Percentiles rank a stretch among this genome's conserved stretches.
Conservation (phyloP, 2,329 filamentous ascomycete species). For the Phialemonium atrogriseum region DNA sequence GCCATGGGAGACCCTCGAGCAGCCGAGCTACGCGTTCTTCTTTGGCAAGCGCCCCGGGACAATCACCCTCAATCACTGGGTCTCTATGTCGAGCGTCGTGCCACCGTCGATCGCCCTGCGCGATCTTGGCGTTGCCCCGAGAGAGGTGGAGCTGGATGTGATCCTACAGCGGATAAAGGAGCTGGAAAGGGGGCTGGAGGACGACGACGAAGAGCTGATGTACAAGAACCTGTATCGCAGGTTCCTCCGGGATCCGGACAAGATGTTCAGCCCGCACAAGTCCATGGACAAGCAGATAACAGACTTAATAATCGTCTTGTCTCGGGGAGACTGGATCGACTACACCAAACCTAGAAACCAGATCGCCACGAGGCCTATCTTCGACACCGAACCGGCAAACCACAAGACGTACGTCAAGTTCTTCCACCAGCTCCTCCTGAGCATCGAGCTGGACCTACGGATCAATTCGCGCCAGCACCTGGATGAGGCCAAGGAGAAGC, state of each 20-base stretch:
- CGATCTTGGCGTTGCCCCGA: constrained; percentile 50
- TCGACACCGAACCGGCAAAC: constrained; percentile 48
- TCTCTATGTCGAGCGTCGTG: constrained; percentile 46
- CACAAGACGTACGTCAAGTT: constrained; percentile 54
- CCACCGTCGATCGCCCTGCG: constrained; percentile 49
- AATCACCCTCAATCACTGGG: constrained; percentile 64
- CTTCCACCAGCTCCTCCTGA: constrained; percentile 69
- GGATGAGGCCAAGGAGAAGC: constrained; percentile 55
- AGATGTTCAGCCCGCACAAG: constrained; percentile 49
- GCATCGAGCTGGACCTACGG: constrained; percentile 62
- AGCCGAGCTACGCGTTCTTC: constrained; percentile 62
- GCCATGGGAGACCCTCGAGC: constrained; percentile 66
- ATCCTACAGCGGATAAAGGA: constrained; percentile 53
- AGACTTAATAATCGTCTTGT: constrained; percentile 62
- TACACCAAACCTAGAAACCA: constrained; percentile 64
- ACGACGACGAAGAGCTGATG: constrained; percentile 48
- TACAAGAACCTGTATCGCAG: constrained; percentile 59
- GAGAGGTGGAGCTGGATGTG: constrained; percentile 48
- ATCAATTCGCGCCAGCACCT: constrained; percentile 55
- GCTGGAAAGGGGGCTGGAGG: constrained; percentile 46
- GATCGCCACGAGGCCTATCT: constrained; percentile 65
- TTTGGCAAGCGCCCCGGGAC: constrained; percentile 61
- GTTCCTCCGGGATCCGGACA: constrained; percentile 61
- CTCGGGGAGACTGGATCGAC: constrained; percentile 64
- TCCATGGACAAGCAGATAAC: constrained; percentile 63